Evolutionary conservation across 805 yeast genomes (phyloP), one percentile per base, ranked within the genome.

Genomic region (Barnettozyma pratensis): DNA sequence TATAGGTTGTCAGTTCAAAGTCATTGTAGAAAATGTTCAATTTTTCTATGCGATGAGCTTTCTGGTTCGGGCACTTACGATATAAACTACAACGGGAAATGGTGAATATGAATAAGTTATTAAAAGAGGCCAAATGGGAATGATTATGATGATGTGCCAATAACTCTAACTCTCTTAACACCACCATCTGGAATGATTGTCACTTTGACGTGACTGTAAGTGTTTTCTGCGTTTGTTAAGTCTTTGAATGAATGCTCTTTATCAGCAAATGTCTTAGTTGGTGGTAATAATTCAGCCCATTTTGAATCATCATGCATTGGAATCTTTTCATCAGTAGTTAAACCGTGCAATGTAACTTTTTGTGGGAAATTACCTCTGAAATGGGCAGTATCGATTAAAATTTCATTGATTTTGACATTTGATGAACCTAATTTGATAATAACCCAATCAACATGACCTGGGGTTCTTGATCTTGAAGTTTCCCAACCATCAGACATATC

Each of bases 401-500:
- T 68, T 49, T 77, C 72, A 28, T 75, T 69, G 46, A 89, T 73
- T 12, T 73, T 73, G 4, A 88, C 73, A 40, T 64, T 61, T 34
- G 83, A 80, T 34, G 83, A 80, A 19, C 97, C 97, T 46, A 92
- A 76, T 57, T 84, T 80, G 50, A 92, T 77, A 45, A 88, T 78
- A 3, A 81, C 96, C 97, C 97, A 92, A 72, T 92, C 99, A 37
- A 79, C 81, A 65, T 92, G 98, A 40, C 87, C 90, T 4, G 82
- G 79, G 10, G 71, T 73, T 64, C 98, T 78, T 2, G 97, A 89
- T 65, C 99, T 80, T 59, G 79, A 80, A 27, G 99, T 92, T 66
- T 92, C 99, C 99, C 99, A 92, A 11, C 99, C 99, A 63, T 94
- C 98, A 44, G 94, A 81, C 98, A 92, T 92, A 67, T 92, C 97